Percentiles rank a stretch among this genome's conserved stretches.
phyloP scores from a whole-genome alignment of 139 green algal species.

The Tetraselmis striata region DNA sequence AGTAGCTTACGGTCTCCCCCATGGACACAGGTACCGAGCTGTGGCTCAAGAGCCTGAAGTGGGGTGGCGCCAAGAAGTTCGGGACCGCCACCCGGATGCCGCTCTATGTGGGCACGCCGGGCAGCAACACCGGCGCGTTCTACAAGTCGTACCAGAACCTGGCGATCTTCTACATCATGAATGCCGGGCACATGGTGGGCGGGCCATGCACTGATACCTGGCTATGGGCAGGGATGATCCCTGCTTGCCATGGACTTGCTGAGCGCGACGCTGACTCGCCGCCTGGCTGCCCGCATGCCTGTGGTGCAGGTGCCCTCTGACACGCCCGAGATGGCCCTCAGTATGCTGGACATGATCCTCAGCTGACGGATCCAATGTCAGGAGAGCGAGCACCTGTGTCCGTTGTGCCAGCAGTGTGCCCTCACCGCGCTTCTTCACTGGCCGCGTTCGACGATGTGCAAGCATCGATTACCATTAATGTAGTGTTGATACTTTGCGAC shows the following conservation, averaged over 20 bases:
- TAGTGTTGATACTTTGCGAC: too few relatives aligned
- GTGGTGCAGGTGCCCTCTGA: slow-evolving; percentile 16
- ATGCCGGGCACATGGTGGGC: slow-evolving; percentile 1
- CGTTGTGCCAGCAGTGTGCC: too few relatives aligned
- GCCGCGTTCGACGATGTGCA: too few relatives aligned
- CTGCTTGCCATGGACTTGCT: slow-evolving; percentile 4
- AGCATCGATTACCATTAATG: too few relatives aligned
- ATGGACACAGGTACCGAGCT: neutral
- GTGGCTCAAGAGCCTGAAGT: neutral
- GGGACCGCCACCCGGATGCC: neutral
- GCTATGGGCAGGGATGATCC: neutral
- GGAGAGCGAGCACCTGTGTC: too few relatives aligned
- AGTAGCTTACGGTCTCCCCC: too few relatives aligned
- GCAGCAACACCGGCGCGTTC: neutral
- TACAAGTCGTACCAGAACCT: slow-evolving; percentile 10
- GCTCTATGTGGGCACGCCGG: neutral
- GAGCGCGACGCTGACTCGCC: too few relatives aligned
- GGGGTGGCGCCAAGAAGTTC: neutral
- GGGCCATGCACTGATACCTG: too few relatives aligned
- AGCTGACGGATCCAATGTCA: too few relatives aligned
- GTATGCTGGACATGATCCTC: slow-evolving; percentile 2
- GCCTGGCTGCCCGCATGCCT: slow-evolving; percentile 8
- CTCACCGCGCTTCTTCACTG: too few relatives aligned
- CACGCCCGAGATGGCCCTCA: neutral
- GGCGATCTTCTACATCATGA: slow-evolving; percentile 1